A percentile compares a stretch with the other conserved stretches of the same genome.
Conservation (phyloP, 2,329 filamentous ascomycete genomes). For the Calonectria ilicicola region DNA sequence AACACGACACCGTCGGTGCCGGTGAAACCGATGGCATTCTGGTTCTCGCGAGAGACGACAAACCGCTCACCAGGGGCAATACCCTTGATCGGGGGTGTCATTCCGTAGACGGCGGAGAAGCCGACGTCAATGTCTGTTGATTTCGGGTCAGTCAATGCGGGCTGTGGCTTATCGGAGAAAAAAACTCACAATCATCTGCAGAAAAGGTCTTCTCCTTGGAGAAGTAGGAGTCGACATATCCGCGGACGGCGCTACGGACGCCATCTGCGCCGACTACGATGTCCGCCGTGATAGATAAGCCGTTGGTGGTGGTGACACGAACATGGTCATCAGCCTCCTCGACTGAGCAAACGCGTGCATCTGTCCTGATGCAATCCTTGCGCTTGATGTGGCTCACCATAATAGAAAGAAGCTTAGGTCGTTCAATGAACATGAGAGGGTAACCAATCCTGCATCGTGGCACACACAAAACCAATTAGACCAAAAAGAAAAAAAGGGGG, state of each 20-base stretch:
- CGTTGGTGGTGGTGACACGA: not conserved
- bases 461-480: not conserved
- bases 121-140: not conserved
- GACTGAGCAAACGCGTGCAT: not conserved
- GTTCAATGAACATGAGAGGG: conserved; percentile 1
- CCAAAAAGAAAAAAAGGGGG: not conserved
- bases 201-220: not conserved
- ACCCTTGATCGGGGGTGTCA: not conserved
- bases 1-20: conserved; percentile 1
- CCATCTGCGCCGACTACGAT: not conserved
- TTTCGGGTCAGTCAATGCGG: not conserved
- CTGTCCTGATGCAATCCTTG: not conserved
- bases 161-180: not conserved
- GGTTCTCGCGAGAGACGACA: conserved; percentile 1
- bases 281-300: not conserved
- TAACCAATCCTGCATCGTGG: not conserved
- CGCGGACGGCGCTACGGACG: not conserved
- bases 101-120: conserved; percentile 1
- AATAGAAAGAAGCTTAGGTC: not conserved
- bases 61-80: not conserved
- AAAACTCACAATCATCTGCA: conserved; percentile 1
- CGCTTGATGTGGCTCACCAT: not conserved
- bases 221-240: not conserved
- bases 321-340: conserved; percentile 1
- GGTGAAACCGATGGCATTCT: not conserved